Conservation (phyloP, 306 rosid species). For the Acacia acuminata region DNA sequence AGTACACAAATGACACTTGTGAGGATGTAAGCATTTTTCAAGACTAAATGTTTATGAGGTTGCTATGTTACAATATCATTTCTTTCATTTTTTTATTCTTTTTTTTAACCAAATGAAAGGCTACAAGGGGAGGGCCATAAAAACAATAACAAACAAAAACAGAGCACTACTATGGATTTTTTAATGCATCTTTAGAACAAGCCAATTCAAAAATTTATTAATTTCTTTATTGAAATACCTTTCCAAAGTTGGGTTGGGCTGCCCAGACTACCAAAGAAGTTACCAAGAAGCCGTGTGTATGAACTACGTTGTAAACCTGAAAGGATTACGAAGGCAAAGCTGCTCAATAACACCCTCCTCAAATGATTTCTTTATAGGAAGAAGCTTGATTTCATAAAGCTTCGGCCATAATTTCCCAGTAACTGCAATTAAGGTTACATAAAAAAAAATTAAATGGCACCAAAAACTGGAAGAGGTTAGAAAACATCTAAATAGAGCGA, state of each 20-base stretch:
- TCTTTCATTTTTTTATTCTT: no score
- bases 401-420: conserved; percentile 94
- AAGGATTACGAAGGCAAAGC: conserved; percentile 60
- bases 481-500: background rate
- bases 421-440: conserved; percentile 54
- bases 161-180: background rate
- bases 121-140: background rate
- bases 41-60: background rate
- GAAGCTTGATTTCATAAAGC: conserved; percentile 71
- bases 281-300: background rate
- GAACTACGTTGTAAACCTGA: conserved; percentile 33
- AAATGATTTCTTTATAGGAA: conserved; percentile 38
- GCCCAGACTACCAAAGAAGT: background rate
- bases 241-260: background rate
- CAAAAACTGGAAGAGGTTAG: background rate
- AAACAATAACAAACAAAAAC: background rate
- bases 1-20: background rate
- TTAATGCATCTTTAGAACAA: background rate
- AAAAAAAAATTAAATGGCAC: conserved; percentile 2
- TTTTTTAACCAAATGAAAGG: background rate
- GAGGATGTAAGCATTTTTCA: background rate
- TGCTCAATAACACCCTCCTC: conserved; percentile 44
- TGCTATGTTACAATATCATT: background rate
- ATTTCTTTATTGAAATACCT: background rate
- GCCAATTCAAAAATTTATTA: background rate